These are phyloP conservation scores for Eucalyptus sideroxylon DNA, from an alignment of 345 rosid species.

Conservation along the genomic window DNA sequence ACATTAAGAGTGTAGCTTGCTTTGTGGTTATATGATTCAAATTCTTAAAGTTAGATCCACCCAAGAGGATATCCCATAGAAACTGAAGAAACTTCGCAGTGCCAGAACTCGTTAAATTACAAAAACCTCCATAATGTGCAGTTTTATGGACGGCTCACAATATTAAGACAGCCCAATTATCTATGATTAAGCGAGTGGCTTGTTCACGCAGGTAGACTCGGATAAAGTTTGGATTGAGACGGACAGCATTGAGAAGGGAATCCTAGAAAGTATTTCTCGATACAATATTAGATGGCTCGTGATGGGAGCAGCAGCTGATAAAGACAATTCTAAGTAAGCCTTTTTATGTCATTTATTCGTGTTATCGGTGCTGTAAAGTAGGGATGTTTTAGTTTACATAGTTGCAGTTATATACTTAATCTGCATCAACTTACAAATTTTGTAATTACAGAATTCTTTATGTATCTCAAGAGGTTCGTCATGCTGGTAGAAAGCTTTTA, in stretches of 20 bases:
- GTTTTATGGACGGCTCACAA: not conserved
- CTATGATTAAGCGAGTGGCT: not conserved
- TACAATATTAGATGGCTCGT: constrained; percentile 75
- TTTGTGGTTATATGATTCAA: not conserved
- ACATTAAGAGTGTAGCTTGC: not conserved
- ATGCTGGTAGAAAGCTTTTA: not conserved
- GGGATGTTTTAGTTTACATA: not conserved
- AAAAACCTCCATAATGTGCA: not conserved
- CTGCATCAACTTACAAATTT: not conserved
- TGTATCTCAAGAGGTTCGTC: not conserved
- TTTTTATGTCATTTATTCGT: not conserved
- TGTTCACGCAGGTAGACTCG: constrained; percentile 36
- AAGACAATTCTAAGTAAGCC: constrained; percentile 57
- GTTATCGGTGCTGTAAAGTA: not conserved
- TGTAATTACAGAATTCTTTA: not conserved
- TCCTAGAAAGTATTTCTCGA: constrained; percentile 41
- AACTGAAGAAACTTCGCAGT: not conserved
- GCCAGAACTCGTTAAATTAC: not conserved
- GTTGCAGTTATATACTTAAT: not conserved
- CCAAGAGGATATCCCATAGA: not conserved
- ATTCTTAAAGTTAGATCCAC: not conserved
- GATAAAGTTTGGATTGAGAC: constrained; percentile 57
- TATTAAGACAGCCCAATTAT: not conserved
- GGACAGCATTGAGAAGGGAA: constrained; percentile 55
- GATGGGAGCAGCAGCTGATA: constrained; percentile 88